A percentile compares a stretch with the other conserved stretches of the same genome.
phyloP scores from a whole-genome alignment of 805 yeast genomes.

The Kluyveromyces lactis region DNA sequence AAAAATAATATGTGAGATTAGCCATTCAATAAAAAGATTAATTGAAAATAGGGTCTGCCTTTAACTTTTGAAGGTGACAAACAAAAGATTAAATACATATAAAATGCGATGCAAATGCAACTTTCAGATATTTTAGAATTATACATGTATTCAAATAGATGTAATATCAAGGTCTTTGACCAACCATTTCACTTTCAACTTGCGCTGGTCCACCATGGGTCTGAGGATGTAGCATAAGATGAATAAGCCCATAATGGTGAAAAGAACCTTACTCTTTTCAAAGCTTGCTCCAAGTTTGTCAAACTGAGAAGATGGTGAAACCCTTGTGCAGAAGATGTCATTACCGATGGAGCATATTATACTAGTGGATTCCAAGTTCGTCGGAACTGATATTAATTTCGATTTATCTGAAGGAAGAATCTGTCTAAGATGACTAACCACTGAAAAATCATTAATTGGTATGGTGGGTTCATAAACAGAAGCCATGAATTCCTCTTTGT shows the following conservation, averaged over 20 bases:
- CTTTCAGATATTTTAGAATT: too few species aligned
- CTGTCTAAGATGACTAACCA: conserved; percentile 45
- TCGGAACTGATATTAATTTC: conserved; percentile 40
- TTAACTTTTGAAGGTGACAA: too few species aligned
- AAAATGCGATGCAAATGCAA: too few species aligned
- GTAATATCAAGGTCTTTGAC: conserved; percentile 12
- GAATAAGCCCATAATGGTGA: conserved; percentile 49
- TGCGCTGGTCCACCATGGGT: conserved; percentile 50
- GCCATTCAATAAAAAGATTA: too few species aligned
- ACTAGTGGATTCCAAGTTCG: conserved; percentile 76
- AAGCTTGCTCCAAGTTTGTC: conserved; percentile 65
- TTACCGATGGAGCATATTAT: conserved; percentile 56
- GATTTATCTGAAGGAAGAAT: conserved; percentile 28
- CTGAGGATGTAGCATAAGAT: conserved; percentile 39
- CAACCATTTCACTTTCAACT: conserved; percentile 47
- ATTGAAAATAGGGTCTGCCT: too few species aligned
- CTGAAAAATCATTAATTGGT: conserved; percentile 38
- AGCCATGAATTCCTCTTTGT: conserved; percentile 50
- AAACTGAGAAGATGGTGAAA: conserved; percentile 76
- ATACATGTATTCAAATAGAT: neutral
- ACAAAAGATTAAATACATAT: too few species aligned
- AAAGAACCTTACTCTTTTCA: conserved; percentile 52
- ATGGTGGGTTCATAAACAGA: conserved; percentile 60
- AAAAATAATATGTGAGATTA: too few species aligned
- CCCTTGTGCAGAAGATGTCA: conserved; percentile 71